Evolutionary conservation across 371 early-diverging fungal genomes (phyloP), one percentile per base, ranked within the genome.

Genomic region (Basidiobolus meristosporus): DNA sequence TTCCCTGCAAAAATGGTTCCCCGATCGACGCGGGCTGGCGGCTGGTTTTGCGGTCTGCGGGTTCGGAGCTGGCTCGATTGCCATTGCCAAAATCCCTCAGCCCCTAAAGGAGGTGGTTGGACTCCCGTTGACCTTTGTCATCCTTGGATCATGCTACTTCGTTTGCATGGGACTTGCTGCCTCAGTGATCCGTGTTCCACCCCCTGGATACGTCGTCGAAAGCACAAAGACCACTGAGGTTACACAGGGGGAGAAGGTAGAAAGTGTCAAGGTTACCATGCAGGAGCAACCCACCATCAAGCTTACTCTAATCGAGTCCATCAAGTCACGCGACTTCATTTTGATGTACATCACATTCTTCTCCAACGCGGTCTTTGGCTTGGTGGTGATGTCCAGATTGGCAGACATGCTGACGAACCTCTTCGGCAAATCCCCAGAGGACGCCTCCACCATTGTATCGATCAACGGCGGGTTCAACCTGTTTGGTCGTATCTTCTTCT

Each of bases 11-110:
- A 70, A 70, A 40, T 70, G 70, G 70, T 70, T 61, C 53, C 70
- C 70, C 1, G 64, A 60, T 15, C 56, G 62, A 7, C 68, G 64
- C 38, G 65, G 68, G 14, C 49, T 66, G 4, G 70, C 65, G 1
- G 58, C 65, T 11, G 68, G 72, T 5, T 49, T 68, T 37, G 70
- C 71, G 14, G 77, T 77, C 37, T 70, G 69, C 53, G 77, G 73
- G 12, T 77, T 77, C 51, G 77, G 77, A 44, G 70, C 64, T 31
- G 77, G 77, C 0, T 61, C 68, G 29, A 63, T 77, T 42, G 68
- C 70, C 21, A 67, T 68, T 22, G 69, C 71, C 33, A 60, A 62
- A 48, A 61, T 71, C 20, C 70, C 70, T 31, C 52, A 62, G 29
- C 56, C 56, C 19, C 51, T 76, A 15, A 56, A 63, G 39, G 52